Evolutionary conservation across 257 asterid genomes (phyloP).

Genomic region (Mitragyna speciosa): DNA sequence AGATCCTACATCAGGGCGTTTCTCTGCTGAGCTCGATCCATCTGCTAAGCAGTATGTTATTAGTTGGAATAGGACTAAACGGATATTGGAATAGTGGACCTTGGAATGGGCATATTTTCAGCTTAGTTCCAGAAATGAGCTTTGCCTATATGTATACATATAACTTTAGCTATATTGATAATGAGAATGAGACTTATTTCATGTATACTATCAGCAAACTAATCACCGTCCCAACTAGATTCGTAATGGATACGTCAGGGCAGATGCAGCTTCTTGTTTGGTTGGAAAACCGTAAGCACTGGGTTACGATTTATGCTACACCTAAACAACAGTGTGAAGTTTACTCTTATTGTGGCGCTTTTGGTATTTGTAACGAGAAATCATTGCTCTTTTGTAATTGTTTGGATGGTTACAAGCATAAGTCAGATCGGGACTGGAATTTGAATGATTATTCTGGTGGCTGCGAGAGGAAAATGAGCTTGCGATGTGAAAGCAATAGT

Average conservation of each 20-base stretch:
- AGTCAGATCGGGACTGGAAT: conserved; percentile 30
- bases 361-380: conserved; percentile 37
- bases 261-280: conserved; percentile 40
- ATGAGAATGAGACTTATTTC: conserved; percentile 40
- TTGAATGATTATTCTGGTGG: conserved; percentile 46
- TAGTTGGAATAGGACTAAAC: conserved; percentile 42
- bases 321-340: conserved; percentile 49
- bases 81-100: conserved; percentile 67
- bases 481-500: conserved; percentile 28
- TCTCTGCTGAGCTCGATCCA: conserved; percentile 62
- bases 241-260: conserved; percentile 46
- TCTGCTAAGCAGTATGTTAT: conserved; percentile 41
- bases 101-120: conserved; percentile 63
- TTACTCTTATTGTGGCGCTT: conserved; percentile 46
- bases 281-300: conserved; percentile 18
- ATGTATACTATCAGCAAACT: conserved; percentile 25
- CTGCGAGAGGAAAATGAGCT: conserved; percentile 28
- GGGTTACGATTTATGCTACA: conserved; percentile 46
- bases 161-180: conserved; percentile 30
- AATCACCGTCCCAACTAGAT: conserved; percentile 26
- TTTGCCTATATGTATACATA: too few relatives aligned
- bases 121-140: conserved; percentile 54
- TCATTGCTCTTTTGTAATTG: conserved; percentile 39
- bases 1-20: conserved; percentile 73
- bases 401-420: conserved; percentile 33